Evolutionary conservation across 2,329 filamentous ascomycete species (phyloP), one percentile per base, ranked within the genome.

Genomic region (Trichoderma sp.): DNA sequence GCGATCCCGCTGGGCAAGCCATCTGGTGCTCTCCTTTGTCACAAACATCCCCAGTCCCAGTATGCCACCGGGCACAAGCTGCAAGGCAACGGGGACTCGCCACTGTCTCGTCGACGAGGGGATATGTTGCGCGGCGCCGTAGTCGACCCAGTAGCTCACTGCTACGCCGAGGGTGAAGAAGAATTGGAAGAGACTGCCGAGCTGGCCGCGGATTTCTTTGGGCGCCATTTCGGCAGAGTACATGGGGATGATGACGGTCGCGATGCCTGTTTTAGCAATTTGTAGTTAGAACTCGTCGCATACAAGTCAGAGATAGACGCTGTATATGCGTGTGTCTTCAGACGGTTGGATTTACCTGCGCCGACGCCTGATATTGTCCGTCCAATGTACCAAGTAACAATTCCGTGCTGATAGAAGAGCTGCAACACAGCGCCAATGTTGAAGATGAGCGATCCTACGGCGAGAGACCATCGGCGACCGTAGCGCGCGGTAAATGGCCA

Each of bases 1-100:
- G 16, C 79, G 77, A 1, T 82, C 83, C 43, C 79, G 81, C 71
- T 82, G 81, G 5, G 83, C 81, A 18, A 84, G 73, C 83, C 84
- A 84, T 58, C 82, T 76, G 1, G 78, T 76, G 66, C 82, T 84
- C 76, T 86, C 84, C 68, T 80, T 82, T 26, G 82, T 81, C 2
- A 84, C 77, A 5, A 84, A 74, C 82, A 85, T 85, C 0, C 83
- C 83, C 21, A 84, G 69, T 0, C 83, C 81, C 8, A 86, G 73
- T 5, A 86, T 74, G 2, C 77, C 83, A 3, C 82, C 83, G 0
- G 83, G 82, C 1, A 86, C 77, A 6, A 86, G 78, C 72, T 86
- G 82, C 18, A 85, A 75, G 1, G 78, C 80, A 4, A 83, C 79
- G 7, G 84, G 82, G 18, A 86, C 80, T 70, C 84, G 83, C 84